These are phyloP conservation scores for Dendrocalamus sinicus DNA, from an alignment of 176 grass and related monocot genomes.

Conservation along the genomic window DNA sequence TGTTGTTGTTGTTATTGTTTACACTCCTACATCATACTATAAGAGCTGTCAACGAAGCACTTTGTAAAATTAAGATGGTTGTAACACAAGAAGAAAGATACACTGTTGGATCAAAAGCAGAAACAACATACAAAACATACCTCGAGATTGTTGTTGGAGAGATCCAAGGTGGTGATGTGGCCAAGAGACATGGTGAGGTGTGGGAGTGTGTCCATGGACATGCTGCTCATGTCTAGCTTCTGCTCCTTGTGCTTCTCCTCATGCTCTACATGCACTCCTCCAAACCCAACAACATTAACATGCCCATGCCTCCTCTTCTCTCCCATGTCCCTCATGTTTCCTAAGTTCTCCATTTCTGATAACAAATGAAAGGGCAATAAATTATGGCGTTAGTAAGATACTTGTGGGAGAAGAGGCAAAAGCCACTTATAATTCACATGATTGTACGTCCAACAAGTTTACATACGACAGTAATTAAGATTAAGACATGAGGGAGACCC, in stretches of 20 bases:
- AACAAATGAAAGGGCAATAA: background rate
- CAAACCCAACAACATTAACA: conserved; percentile 50
- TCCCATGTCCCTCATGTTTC: conserved; percentile 49
- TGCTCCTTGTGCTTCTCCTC: conserved; percentile 49
- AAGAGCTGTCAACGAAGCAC: background rate
- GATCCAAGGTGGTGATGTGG: conserved; percentile 79
- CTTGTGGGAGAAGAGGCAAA: conserved; percentile 3
- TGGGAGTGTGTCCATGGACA: conserved; percentile 77
- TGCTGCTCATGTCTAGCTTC: conserved; percentile 78
- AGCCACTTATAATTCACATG: background rate
- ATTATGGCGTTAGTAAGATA: background rate
- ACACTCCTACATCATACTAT: background rate
- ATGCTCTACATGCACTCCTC: conserved; percentile 52
- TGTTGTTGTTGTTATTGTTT: no score
- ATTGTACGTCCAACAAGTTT: conserved; percentile 11
- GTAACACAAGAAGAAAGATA: background rate
- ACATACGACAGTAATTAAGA: conserved; percentile 33
- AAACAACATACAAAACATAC: conserved; percentile 21
- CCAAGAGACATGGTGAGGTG: conserved; percentile 68
- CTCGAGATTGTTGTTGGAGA: conserved; percentile 95
- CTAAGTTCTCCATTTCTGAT: conserved; percentile 24
- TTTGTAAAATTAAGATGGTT: background rate
- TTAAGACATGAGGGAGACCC: conserved; percentile 29
- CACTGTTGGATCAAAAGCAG: conserved; percentile 12
- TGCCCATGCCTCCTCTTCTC: conserved; percentile 55